Conservation (phyloP, 2,329 filamentous ascomycete species). For the Stachybotrys echinatus region DNA sequence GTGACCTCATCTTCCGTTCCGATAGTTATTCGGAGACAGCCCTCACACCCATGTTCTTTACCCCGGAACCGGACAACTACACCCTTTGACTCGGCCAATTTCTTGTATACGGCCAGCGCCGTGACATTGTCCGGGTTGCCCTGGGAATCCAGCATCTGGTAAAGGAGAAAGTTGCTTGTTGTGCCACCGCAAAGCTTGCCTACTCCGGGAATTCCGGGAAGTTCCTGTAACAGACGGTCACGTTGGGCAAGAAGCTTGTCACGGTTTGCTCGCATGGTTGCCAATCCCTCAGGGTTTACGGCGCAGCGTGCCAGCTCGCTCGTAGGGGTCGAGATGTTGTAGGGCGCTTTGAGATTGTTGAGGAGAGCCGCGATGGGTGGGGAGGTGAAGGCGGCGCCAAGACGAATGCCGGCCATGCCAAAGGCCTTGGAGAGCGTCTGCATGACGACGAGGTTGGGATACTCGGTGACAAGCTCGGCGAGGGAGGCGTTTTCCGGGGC, state of each 20-base stretch:
- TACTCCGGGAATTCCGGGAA: constrained; percentile 72
- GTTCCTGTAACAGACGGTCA: constrained; percentile 65
- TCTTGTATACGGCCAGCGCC: constrained; percentile 77
- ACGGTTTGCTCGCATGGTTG: constrained; percentile 66
- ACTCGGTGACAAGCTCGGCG: constrained; percentile 86
- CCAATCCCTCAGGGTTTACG: constrained; percentile 60
- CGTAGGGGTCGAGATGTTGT: constrained; percentile 89
- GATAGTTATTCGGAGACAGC: constrained; percentile 86
- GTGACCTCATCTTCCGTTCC: constrained; percentile 85
- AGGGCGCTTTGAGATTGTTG: constrained; percentile 92
- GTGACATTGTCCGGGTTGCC: constrained; percentile 74
- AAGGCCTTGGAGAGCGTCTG: constrained; percentile 99
- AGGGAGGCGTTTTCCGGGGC: constrained; percentile 70
- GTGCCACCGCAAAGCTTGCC: constrained; percentile 76
- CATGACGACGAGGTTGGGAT: constrained; percentile 95
- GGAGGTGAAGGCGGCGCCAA: constrained; percentile 80
- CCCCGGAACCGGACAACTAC: constrained; percentile 93
- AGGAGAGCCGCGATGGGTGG: constrained; percentile 71
- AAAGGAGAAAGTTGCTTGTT: constrained; percentile 84
- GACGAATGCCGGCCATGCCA: constrained; percentile 85
- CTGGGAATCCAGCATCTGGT: constrained; percentile 71
- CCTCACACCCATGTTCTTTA: constrained; percentile 83
- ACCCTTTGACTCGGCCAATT: constrained; percentile 75
- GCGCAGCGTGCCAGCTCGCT: constrained; percentile 74
- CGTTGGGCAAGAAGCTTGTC: constrained; percentile 70